Conservation (phyloP, 2,329 filamentous ascomycete species). For the Penicillium sp. region DNA sequence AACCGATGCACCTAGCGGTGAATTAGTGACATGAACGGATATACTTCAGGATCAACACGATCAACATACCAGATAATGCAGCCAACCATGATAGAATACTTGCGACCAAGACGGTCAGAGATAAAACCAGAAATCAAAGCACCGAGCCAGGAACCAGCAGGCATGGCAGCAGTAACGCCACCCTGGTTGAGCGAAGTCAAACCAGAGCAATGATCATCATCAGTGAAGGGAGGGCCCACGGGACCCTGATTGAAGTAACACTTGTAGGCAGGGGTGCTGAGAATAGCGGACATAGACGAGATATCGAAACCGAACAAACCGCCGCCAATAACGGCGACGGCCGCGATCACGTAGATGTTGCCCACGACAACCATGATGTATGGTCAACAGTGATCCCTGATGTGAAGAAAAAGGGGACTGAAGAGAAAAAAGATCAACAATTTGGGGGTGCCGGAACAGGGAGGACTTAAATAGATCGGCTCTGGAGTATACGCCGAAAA, state of each 20-base stretch:
- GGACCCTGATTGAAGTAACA: constrained; percentile 62
- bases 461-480: constrained; percentile 4
- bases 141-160: constrained; percentile 67
- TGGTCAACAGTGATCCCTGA: constrained; percentile 7
- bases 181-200: constrained; percentile 56
- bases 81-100: constrained; percentile 51
- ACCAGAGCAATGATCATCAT: constrained; percentile 44
- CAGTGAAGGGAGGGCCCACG: constrained; percentile 59
- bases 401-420: not conserved
- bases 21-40: not conserved
- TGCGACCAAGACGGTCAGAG: constrained; percentile 56
- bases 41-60: not conserved
- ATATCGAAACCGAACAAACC: constrained; percentile 37
- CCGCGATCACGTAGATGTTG: constrained; percentile 59
- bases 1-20: constrained; percentile 48
- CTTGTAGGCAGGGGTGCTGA: constrained; percentile 54
- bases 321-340: constrained; percentile 48
- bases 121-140: constrained; percentile 56
- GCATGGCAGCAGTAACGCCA: constrained; percentile 70
- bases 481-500: not conserved
- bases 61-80: constrained; percentile 46
- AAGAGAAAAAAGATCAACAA: not conserved
- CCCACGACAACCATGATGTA: constrained; percentile 36
- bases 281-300: constrained; percentile 36
- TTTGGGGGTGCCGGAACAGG: constrained; percentile 1